These are phyloP conservation scores for Hericium coralloides DNA, from an alignment of 768 basidiomycete genomes.

Conservation along the genomic window DNA sequence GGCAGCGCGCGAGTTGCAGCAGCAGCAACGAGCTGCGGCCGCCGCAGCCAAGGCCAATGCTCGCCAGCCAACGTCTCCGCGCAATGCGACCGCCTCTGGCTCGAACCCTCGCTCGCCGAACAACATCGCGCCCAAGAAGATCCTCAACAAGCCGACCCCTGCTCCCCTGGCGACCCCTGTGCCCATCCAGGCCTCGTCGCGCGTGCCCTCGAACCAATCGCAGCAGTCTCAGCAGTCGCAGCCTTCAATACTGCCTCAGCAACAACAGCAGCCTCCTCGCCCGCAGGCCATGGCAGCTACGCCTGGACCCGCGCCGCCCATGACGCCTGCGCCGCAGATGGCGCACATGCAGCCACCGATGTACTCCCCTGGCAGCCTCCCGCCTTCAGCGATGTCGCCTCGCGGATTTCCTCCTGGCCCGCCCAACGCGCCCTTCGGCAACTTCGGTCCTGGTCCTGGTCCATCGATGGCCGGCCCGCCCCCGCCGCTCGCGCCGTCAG, in stretches of 20 bases:
- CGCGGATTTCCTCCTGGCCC: conserved; percentile 35
- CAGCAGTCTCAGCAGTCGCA: conserved; percentile 21
- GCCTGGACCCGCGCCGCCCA: background rate
- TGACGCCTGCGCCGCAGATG: conserved; percentile 28
- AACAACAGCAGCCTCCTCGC: conserved; percentile 31
- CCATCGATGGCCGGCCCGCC: conserved; percentile 24
- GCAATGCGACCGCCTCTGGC: conserved; percentile 35
- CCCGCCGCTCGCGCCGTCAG: conserved; percentile 44
- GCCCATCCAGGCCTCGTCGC: conserved; percentile 25
- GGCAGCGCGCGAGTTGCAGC: conserved; percentile 20
- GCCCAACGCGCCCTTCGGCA: conserved; percentile 39
- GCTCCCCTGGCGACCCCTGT: conserved; percentile 12
- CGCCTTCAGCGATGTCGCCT: conserved; percentile 42
- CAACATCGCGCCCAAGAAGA: conserved; percentile 53
- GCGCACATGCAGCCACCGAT: conserved; percentile 17
- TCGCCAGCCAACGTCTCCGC: conserved; percentile 45
- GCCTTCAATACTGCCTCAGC: conserved; percentile 36
- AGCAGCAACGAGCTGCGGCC: conserved; percentile 44
- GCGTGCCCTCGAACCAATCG: conserved; percentile 25
- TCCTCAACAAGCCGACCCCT: conserved; percentile 37
- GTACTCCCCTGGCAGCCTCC: conserved; percentile 34
- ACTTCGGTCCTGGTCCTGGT: conserved; percentile 30
- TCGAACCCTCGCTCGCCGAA: conserved; percentile 38
- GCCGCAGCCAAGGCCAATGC: conserved; percentile 28
- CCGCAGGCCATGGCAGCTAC: conserved; percentile 18